Evolutionary conservation across 2,329 filamentous ascomycete species (phyloP), one percentile per base, ranked within the genome.

Genomic region (Metarhizium robertsii): DNA sequence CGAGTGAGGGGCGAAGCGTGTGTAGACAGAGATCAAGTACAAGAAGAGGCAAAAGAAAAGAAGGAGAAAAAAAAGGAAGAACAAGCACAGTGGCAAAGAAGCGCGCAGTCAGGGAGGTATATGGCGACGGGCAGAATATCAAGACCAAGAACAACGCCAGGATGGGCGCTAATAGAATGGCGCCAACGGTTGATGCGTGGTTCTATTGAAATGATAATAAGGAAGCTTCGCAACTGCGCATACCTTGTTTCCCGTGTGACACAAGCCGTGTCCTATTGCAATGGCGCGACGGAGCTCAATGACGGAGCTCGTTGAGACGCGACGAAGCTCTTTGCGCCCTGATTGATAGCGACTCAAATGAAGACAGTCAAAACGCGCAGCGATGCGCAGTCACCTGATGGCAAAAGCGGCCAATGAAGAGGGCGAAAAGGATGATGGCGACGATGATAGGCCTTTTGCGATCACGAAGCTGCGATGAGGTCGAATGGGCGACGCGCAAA

Each of bases 391-490:
- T 81, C 79, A 81, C 77, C 77, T 80, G 79, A 80, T 71, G 61
- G 62, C 56, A 58, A 57, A 57, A 57, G 66, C 60, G 68, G 64
- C 78, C 79, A 81, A 81, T 81, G 64, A 64, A 69, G 68, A 68
- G 53, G 62, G 61, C 66, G 68, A 76, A 61, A 64, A 59, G 58
- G 67, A 69, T 62, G 71, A 64, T 76, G 65, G 66, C 65, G 71
- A 73, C 69, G 68, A 67, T 79, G 77, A 81, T 80, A 81, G 79
- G 78, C 73, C 66, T 74, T 64, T 62, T 16, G 64, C 65, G 67
- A 68, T 72, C 63, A 73, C 69, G 68, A 69, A 65, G 68, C 65
- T 64, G 68, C 64, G 66, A 69, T 62, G 62, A 62, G 58, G 65
- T 62, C 62, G 63, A 69, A 57, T 62, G 60, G 59, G 64, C 63